phyloP scores from a whole-genome alignment of 495 filamentous ascomycete species.

The Articulospora tetracladia region DNA sequence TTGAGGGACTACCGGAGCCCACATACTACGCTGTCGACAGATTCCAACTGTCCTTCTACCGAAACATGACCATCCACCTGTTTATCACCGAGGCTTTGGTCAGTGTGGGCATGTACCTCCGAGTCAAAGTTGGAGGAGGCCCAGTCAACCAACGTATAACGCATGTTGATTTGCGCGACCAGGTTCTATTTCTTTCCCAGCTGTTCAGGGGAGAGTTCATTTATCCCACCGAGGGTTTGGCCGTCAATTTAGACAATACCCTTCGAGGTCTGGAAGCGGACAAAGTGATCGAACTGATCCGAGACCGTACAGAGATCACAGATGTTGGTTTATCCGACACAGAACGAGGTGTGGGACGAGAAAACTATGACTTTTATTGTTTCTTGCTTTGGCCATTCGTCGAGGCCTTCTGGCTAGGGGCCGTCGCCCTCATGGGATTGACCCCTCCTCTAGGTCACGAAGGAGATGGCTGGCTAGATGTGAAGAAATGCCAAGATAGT shows the following conservation, averaged over 20 bases:
- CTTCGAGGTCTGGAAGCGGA: conserved; percentile 74
- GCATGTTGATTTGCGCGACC: conserved; percentile 63
- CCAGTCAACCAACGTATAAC: conserved; percentile 74
- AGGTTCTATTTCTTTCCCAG: conserved; percentile 85
- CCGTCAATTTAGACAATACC: conserved; percentile 74
- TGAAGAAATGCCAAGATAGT: conserved; percentile 72
- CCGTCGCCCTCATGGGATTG: conserved; percentile 79
- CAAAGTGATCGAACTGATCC: conserved; percentile 67
- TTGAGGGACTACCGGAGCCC: conserved; percentile 75
- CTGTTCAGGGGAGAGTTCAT: conserved; percentile 97
- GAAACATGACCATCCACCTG: conserved; percentile 98
- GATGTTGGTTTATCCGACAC: conserved; percentile 69
- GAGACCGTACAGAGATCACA: conserved; percentile 48
- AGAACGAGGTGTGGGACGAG: conserved; percentile 73
- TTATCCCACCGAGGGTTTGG: conserved; percentile 82
- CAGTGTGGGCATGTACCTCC: conserved; percentile 82
- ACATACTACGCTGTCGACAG: conserved; percentile 93
- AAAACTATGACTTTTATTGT: conserved; percentile 98
- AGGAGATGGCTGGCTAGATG: conserved; percentile 71
- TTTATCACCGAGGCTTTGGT: conserved; percentile 92
- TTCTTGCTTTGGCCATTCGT: conserved; percentile 98
- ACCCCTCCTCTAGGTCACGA: conserved; percentile 62
- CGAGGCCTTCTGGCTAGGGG: conserved; percentile 86
- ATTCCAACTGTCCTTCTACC: conserved; percentile 95
- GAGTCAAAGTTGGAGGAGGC: conserved; percentile 83